These are phyloP conservation scores for Leccinum incarnatum DNA, from an alignment of 768 basidiomycete genomes.

Conservation along the genomic window DNA sequence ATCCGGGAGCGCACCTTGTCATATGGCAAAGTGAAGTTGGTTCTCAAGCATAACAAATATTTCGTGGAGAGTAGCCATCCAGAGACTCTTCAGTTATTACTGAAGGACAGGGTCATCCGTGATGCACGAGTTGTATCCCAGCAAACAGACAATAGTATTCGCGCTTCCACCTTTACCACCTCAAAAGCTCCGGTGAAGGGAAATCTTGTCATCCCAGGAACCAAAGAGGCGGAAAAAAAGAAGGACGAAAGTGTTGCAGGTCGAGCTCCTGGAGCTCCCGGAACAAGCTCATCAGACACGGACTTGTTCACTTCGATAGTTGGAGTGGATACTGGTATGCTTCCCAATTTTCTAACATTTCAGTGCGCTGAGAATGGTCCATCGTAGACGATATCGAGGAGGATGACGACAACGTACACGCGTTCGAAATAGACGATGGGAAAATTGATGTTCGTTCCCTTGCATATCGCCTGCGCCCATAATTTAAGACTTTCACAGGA, in stretches of 20 bases:
- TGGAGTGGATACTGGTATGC: constrained; percentile 82
- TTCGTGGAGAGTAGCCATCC: constrained; percentile 95
- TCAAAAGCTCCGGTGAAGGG: constrained; percentile 81
- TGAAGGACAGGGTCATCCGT: constrained; percentile 84
- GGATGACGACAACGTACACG: constrained; percentile 95
- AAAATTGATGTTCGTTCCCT: constrained; percentile 79
- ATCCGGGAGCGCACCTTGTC: constrained; percentile 93
- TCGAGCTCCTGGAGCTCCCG: constrained; percentile 28
- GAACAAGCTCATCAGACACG: constrained; percentile 47
- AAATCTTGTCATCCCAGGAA: constrained; percentile 84
- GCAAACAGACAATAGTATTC: constrained; percentile 71
- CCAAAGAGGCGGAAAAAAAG: constrained; percentile 68
- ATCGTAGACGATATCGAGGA: constrained; percentile 89
- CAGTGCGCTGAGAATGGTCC: not conserved
- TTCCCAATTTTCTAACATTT: not conserved
- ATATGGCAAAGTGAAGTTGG: constrained; percentile 98
- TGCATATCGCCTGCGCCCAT: not conserved
- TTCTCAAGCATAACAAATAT: constrained; percentile 97
- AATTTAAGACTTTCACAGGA: constrained; percentile 49
- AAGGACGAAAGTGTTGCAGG: constrained; percentile 52
- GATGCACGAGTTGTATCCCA: constrained; percentile 77
- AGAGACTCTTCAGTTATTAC: constrained; percentile 81
- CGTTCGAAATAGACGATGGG: constrained; percentile 92
- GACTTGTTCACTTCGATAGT: constrained; percentile 96
- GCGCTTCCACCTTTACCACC: constrained; percentile 72